Base-by-base conservation (phyloP, 2,329 filamentous ascomycete species). In the Aureobasidium sp. region DNA sequence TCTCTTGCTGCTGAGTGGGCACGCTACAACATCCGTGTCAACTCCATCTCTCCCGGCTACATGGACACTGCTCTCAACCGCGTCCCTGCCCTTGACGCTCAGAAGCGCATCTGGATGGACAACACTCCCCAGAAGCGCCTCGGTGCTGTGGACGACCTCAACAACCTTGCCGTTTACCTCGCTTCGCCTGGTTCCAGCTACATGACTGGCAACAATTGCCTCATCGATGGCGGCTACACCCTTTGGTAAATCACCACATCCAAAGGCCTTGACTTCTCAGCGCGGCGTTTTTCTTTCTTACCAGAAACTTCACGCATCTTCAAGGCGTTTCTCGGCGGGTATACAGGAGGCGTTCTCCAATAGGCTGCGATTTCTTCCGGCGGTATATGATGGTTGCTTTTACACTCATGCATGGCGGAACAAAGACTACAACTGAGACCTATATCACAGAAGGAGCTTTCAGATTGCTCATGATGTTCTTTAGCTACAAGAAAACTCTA, bases 61-160 rank as follows among this genome's bases (percentile, higher is more conserved):
- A 90, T 91, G 83, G 86, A 90, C 74, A 93, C 87, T 4, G 85
- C 84, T 4, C 76, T 89, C 58, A 90, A 89, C 79, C 83, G 84
- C 56, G 85, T 88, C 6, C 85, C 85, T 19, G 84, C 84, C 34
- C 81, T 90, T 17, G 85, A 90, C 59, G 85, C 84, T 42, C 84
- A 89, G 76, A 89, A 89, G 81, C 84, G 84, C 71, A 86, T 88
- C 69, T 90, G 86, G 86, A 81, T 80, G 62, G 79, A 79, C 32
- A 67, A 86, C 57, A 90, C 86, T 6, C 86, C 86, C 8, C 84
- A 88, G 77, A 78, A 79, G 67, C 80, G 86, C 39, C 77, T 90
- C 14, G 86, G 86, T 52, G 76, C 75, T 40, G 84, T 88, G 35
- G 83, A 88, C 60, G 86, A 90, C 68, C 77, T 90, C 59, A 90